phyloP scores from a whole-genome alignment of 805 yeast species.

The Kodamaea lidongshanica region DNA sequence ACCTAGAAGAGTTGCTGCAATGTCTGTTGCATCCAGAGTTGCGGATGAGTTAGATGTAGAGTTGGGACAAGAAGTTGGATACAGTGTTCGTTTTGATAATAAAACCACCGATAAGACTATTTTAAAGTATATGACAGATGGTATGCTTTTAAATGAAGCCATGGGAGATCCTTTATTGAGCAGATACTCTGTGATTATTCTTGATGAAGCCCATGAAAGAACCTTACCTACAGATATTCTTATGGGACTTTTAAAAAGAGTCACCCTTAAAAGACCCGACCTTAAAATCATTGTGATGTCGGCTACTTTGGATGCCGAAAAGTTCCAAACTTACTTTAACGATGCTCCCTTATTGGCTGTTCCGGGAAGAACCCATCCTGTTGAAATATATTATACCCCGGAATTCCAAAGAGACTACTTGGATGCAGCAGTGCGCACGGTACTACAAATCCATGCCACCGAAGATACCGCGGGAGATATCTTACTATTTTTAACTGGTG shows the following conservation, averaged over 20 bases:
- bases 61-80: conserved; percentile 93
- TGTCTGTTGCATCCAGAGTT: conserved; percentile 96
- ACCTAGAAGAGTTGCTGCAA: conserved; percentile 98
- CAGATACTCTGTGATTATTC: conserved; percentile 80
- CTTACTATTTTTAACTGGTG: conserved; percentile 84
- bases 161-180: conserved; percentile 87
- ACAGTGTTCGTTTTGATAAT: conserved; percentile 89
- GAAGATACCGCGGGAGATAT: conserved; percentile 85
- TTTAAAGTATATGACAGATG: conserved; percentile 95
- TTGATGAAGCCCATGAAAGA: conserved; percentile 98
- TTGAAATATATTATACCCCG: conserved; percentile 93
- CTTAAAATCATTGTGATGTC: conserved; percentile 93
- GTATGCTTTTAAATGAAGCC: conserved; percentile 95
- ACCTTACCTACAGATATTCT: conserved; percentile 93
- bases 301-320: conserved; percentile 95
- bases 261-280: conserved; percentile 74
- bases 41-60: conserved; percentile 96
- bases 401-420: conserved; percentile 92
- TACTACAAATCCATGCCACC: conserved; percentile 92
- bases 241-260: conserved; percentile 89
- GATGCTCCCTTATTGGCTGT: conserved; percentile 93
- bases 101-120: conserved; percentile 75
- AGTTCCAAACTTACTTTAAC: conserved; percentile 83
- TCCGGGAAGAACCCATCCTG: conserved; percentile 97
- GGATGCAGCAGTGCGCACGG: conserved; percentile 93